Base-by-base conservation (phyloP, 768 basidiomycete genomes). In the Bullera alba region DNA sequence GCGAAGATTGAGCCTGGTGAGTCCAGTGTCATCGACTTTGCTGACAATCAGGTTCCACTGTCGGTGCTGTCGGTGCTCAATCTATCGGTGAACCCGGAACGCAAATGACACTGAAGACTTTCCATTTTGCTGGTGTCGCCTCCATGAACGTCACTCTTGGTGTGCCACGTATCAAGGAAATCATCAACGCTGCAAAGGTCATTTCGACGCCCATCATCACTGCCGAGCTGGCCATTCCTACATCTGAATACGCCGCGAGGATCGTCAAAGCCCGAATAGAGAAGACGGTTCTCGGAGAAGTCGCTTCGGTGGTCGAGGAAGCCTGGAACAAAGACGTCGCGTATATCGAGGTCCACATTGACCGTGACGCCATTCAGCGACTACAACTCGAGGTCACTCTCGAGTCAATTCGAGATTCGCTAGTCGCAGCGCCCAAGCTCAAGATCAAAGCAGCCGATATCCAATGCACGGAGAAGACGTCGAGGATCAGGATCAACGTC, bases 121-220 rank as follows among this genome's bases (percentile, higher is more conserved):
- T 99, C 82, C 95, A 99, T 78, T 99, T 97, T 74, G 95, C 95
- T 63, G 95, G 95, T 76, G 93, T 99, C 56, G 95, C 95, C 6
- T 93, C 92, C 30, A 99, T 97, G 95, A 97, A 96, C 75, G 90
- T 99, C 56, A 99, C 95, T 0, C 81, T 97, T 30, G 95, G 95
- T 74, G 95, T 97, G n/a, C 95, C 95, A 2, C 93, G 95, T 65
- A 97, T 99, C 75, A 97, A 97, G 73, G 95, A 99, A 74, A 97
- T 99, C 59, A 99, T 99, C 77, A 99, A 97, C 62, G 95, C 91
- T 2, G 88, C 95, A n/a, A 99, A 95, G 71, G 74, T 78, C 32
- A 97, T 99, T 74, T 91, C 86, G 66, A 99, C 95, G 0, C 95
- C 95, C 3, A 96, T 99, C 71, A 99, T 99, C 72, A 92, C 92